Percentiles rank a stretch among this genome's conserved stretches.
Evolutionary conservation across 306 rosid species (phyloP).

Genomic region (Cicer judaicum): DNA sequence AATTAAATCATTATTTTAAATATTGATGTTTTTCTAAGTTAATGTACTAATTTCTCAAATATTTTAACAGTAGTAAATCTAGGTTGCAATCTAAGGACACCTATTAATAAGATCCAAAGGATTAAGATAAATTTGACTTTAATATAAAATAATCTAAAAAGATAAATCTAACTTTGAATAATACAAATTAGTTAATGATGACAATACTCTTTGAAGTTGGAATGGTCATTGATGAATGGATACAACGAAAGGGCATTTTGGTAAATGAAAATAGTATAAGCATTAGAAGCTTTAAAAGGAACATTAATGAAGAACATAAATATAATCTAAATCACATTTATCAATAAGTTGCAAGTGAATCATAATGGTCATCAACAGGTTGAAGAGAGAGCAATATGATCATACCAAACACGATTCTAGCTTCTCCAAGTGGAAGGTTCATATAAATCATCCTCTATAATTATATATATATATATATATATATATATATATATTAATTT

Average conservation of each 20-base stretch:
- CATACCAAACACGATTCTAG: constrained; percentile 69
- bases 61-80: not conserved
- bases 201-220: not conserved
- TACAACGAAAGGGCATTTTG: not conserved
- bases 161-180: not conserved
- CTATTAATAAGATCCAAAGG: not conserved
- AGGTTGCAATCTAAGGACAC: not conserved
- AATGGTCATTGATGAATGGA: not conserved
- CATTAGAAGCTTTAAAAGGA: not conserved
- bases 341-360: not conserved
- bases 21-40: not conserved
- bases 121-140: not conserved
- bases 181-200: not conserved
- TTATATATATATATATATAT: too few species aligned
- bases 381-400: constrained; percentile 72
- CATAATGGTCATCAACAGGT: constrained; percentile 32
- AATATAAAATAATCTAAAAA: too few species aligned
- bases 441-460: not conserved
- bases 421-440: constrained; percentile 82
- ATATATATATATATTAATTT: not conserved
- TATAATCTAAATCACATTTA: not conserved
- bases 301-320: not conserved
- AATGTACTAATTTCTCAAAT: not conserved
- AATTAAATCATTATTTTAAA: too few species aligned
- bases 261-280: not conserved